These are phyloP conservation scores for Echeveria elegans DNA, from an alignment of 164 flowering plant genomes.

Conservation along the genomic window DNA sequence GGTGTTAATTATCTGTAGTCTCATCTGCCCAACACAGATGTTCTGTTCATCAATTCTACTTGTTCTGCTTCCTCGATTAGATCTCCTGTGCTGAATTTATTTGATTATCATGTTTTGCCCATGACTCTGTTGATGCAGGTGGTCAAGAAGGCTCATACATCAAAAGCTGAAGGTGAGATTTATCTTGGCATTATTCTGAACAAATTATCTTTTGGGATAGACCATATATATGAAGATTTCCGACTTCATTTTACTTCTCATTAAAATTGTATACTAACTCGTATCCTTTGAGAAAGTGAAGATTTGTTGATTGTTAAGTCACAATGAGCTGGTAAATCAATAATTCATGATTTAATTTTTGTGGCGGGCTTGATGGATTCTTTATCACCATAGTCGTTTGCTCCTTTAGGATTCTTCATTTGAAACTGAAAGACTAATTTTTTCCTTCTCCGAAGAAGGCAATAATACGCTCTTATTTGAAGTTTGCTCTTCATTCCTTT, in stretches of 20 bases:
- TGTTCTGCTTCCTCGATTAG: not conserved
- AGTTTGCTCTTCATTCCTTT: conserved; percentile 23
- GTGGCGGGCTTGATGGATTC: not conserved
- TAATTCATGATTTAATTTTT: not conserved
- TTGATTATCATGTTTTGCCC: not conserved
- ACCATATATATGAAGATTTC: too few relatives aligned
- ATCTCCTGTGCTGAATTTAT: not conserved
- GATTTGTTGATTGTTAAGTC: not conserved
- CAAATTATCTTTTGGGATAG: too few relatives aligned
- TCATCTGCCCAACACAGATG: conserved; percentile 7
- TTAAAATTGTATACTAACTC: too few relatives aligned
- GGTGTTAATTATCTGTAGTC: not conserved
- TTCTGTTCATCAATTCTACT: not conserved
- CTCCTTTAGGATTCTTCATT: not conserved
- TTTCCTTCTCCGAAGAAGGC: not conserved
- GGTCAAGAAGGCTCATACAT: conserved; percentile 25
- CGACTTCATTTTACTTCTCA: not conserved
- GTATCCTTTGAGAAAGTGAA: not conserved
- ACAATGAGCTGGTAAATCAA: not conserved
- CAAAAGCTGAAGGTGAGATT: conserved; percentile 47
- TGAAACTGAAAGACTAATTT: not conserved
- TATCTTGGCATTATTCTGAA: not conserved
- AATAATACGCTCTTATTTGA: not conserved
- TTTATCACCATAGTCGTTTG: not conserved
- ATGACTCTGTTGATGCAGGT: conserved; percentile 20